Evolutionary conservation across 345 rosid species (phyloP).

Genomic region (Mallotus nudiflorus): DNA sequence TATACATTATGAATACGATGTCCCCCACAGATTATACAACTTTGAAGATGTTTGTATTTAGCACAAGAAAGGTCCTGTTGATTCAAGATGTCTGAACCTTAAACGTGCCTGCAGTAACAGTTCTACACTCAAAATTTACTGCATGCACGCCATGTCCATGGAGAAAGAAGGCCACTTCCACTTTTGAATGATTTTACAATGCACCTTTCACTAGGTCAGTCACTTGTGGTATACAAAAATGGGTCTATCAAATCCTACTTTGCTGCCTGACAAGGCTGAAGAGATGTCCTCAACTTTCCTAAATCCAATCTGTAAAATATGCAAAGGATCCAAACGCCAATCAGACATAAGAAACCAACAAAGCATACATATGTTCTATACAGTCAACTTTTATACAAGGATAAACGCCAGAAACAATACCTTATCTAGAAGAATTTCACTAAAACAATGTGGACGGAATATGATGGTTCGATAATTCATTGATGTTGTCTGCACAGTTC

Average conservation of each 20-base stretch:
- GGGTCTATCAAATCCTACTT: conserved; percentile 74
- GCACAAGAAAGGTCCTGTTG: no score
- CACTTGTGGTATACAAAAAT: conserved; percentile 75
- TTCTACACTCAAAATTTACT: no score
- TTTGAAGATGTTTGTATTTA: background rate
- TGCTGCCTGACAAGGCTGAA: conserved; percentile 59
- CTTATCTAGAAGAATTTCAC: conserved; percentile 88
- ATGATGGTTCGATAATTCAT: conserved; percentile 49
- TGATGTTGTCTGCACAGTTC: conserved; percentile 59
- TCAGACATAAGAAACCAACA: background rate
- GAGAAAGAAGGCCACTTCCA: no score
- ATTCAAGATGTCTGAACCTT: no score
- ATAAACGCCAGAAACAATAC: conserved; percentile 32
- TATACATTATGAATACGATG: no score
- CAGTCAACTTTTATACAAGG: background rate
- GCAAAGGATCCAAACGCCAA: background rate
- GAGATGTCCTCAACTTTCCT: conserved; percentile 76
- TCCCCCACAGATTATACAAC: no score
- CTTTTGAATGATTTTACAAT: no score
- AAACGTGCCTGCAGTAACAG: no score
- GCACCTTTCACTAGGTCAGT: background rate
- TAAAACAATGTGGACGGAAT: conserved; percentile 58
- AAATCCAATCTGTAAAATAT: conserved; percentile 77
- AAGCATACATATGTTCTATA: background rate
- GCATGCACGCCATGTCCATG: no score